A percentile compares a stretch with the other conserved stretches of the same genome.
Conservation (phyloP, 176 grass and related monocot species). For the Urochloa ruziziensis region DNA sequence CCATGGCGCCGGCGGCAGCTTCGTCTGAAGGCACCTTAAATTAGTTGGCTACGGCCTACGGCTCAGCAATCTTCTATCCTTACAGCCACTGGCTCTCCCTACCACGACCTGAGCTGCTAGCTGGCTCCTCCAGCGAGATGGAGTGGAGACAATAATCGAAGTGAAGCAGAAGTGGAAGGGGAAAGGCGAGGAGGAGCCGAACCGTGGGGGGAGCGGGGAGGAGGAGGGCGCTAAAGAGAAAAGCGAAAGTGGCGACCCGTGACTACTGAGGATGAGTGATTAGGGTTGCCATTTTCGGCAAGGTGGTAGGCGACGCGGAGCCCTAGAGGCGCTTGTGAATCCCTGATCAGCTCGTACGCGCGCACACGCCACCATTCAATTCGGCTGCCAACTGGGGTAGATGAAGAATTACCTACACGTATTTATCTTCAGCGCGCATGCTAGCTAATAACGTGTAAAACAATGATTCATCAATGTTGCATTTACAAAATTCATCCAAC, state of each 20-base stretch:
- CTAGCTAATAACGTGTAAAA: too few relatives aligned
- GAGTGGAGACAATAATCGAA: background rate
- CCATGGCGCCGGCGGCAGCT: constrained; percentile 39
- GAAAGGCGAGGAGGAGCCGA: background rate
- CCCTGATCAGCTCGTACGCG: background rate
- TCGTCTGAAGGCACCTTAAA: background rate
- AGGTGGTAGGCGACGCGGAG: constrained; percentile 32
- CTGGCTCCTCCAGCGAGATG: background rate
- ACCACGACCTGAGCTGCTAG: background rate
- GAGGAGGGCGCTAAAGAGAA: constrained; percentile 2
- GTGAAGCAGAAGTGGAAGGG: background rate
- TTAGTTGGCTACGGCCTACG: too few relatives aligned
- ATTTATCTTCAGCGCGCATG: too few relatives aligned
- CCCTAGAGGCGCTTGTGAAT: constrained; percentile 34
- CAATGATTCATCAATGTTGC: too few relatives aligned
- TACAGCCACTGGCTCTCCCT: too few relatives aligned
- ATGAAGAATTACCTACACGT: too few relatives aligned
- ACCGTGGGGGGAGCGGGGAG: background rate
- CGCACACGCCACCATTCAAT: constrained; percentile 28
- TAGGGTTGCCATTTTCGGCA: constrained; percentile 42
- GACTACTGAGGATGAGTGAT: background rate
- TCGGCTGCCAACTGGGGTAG: background rate
- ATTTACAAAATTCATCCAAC: too few relatives aligned
- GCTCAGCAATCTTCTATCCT: too few relatives aligned
- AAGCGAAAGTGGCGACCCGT: background rate